phyloP scores from a whole-genome alignment of 352 stramenopile genomes.

The Globisporangium ultimum region DNA sequence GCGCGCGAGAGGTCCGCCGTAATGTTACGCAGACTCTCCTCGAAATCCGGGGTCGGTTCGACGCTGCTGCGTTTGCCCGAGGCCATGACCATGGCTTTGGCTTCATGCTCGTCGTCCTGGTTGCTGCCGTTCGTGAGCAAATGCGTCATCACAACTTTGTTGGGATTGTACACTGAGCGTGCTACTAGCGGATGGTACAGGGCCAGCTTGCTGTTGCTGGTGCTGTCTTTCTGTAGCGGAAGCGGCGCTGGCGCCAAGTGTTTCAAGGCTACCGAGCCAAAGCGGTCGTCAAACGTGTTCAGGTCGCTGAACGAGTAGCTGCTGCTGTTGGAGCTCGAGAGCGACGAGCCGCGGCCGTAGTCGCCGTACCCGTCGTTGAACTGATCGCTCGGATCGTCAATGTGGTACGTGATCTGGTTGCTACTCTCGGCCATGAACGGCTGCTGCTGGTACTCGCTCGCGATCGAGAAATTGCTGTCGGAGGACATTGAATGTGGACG shows the following conservation, averaged over 20 bases:
- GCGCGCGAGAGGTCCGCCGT: constrained; percentile 41
- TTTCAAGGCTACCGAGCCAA: constrained; percentile 23
- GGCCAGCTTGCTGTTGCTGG: background rate
- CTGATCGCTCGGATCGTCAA: background rate
- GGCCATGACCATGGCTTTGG: background rate
- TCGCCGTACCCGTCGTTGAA: constrained; percentile 1
- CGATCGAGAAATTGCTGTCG: constrained; percentile 55
- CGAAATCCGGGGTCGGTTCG: constrained; percentile 29
- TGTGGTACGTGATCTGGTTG: background rate
- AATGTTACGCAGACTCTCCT: constrained; percentile 53
- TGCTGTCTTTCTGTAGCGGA: background rate
- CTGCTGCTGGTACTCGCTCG: constrained; percentile 33
- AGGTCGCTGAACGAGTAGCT: constrained; percentile 58
- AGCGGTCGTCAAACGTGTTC: constrained; percentile 48
- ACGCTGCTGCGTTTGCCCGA: constrained; percentile 16
- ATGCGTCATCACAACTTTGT: constrained; percentile 12
- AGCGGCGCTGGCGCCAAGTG: constrained; percentile 2
- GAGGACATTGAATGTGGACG: constrained; percentile 31
- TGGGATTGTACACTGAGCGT: constrained; percentile 7
- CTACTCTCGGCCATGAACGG: background rate
- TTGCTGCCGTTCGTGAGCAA: constrained; percentile 5
- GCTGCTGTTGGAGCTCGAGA: constrained; percentile 41
- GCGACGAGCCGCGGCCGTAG: constrained; percentile 25
- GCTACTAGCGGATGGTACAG: background rate
- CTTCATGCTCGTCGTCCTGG: constrained; percentile 1